Evolutionary conservation across 495 filamentous ascomycete species (phyloP).

Genomic region (Zalerion maritima): DNA sequence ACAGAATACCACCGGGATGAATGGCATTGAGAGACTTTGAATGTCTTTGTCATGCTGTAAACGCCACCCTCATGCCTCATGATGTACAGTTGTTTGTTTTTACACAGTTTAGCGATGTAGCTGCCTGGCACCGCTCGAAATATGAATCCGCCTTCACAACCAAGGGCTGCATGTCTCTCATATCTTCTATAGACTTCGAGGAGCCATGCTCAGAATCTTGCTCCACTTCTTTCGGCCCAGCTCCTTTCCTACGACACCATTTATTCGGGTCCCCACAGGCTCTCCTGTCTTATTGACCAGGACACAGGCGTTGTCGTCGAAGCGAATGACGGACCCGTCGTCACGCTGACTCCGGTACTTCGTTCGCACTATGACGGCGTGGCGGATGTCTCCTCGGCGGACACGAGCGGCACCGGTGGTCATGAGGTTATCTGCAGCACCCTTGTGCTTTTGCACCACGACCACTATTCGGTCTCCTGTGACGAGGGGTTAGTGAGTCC

Average conservation of each 20-base stretch:
- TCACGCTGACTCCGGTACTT: constrained; percentile 68
- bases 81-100: too few species aligned
- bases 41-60: too few species aligned
- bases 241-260: constrained; percentile 76
- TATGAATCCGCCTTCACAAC: constrained; percentile 5
- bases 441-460: constrained; percentile 90
- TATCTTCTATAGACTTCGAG: constrained; percentile 19
- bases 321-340: constrained; percentile 79
- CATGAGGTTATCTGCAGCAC: constrained; percentile 36
- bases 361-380: constrained; percentile 90
- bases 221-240: constrained; percentile 84
- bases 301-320: constrained; percentile 97
- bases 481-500: background rate
- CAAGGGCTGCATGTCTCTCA: constrained; percentile 14
- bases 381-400: constrained; percentile 87
- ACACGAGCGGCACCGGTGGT: constrained; percentile 71
- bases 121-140: too few species aligned
- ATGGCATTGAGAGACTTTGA: too few species aligned
- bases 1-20: too few species aligned
- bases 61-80: too few species aligned
- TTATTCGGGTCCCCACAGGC: constrained; percentile 85
- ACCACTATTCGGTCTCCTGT: constrained; percentile 93
- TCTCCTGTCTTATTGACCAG: constrained; percentile 95
- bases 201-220: constrained; percentile 92
- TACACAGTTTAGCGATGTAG: too few species aligned